Base-by-base conservation (phyloP, 2,329 filamentous ascomycete species). In the Alternaria gaisen region DNA sequence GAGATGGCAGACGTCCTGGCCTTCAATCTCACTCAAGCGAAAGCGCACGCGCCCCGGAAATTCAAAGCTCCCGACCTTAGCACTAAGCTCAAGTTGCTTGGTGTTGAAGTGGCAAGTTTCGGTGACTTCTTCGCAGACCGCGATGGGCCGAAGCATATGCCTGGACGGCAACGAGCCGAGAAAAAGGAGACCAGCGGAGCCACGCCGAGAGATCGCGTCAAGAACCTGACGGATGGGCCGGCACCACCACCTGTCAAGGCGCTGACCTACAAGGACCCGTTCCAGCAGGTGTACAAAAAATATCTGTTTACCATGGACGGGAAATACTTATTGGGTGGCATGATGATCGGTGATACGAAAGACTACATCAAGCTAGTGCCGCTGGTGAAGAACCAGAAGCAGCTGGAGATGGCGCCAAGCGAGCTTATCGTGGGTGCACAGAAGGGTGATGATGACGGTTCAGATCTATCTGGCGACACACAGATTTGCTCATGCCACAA, bases 401-500 rank as follows among this genome's bases (percentile, higher is more conserved):
- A 85, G 63, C 84, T 97, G 1, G 91, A 96, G 14, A 82, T 92
- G 0, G 87, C 92, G 0, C 93, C 93, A 0, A 88, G 90, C 50
- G 88, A 97, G 75, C 88, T 97, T 57, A 97, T 97, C 64, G 82
- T 97, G 2, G 93, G 93, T 1, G 88, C 89, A 0, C 87, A 87
- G 67, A 91, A 90, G 67, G 88, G 88, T 0, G 91, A 89, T 3
- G 92, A 92, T 11, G 91, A 93, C 51, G 89, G 84, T 1, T 91
- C 91, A 67, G 92, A 97, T 71, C 84, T 97, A 66, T 86, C 90
- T 52, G 92, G 95, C 69, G 92, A 95, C 72, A 92, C 91, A 0
- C 94, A 97, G 75, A 90, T 97, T 63, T 97, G 93, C 79, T 95
- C 92, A 1, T 97, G 93, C 70, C 93, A 97, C 82, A 97, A 97